phyloP scores from a whole-genome alignment of 768 basidiomycete genomes.

The Termitomyces sp. region DNA sequence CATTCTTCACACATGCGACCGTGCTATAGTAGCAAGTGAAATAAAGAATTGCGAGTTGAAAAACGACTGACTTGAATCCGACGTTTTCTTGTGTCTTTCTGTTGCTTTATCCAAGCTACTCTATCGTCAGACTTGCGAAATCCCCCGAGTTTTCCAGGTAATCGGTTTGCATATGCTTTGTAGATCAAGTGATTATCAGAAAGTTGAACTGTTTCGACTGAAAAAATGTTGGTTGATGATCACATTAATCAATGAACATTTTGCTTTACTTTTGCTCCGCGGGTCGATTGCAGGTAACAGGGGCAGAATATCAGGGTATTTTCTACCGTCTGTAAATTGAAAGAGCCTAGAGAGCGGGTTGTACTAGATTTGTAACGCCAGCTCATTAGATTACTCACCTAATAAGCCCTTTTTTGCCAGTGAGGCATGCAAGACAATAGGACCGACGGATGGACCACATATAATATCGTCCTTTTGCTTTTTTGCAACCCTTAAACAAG shows the following conservation, averaged over 20 bases:
- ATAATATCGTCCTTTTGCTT: background rate
- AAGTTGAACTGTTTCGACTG: background rate
- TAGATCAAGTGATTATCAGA: background rate
- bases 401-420: background rate
- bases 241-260: background rate
- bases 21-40: background rate
- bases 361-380: background rate
- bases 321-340: no score
- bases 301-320: background rate
- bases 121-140: background rate
- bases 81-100: background rate
- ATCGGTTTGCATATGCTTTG: background rate
- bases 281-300: background rate
- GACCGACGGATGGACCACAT: conserved; percentile 9
- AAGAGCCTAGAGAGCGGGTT: background rate
- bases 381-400: background rate
- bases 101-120: background rate
- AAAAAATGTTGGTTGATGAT: background rate
- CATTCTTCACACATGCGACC: background rate
- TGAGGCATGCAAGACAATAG: conserved; percentile 8
- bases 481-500: conserved; percentile 1
- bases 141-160: background rate
- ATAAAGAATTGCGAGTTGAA: no score
- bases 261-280: background rate
- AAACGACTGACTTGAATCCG: background rate